Base-by-base conservation (phyloP, 495 filamentous ascomycete genomes). In the Penicillium mononematosum region DNA sequence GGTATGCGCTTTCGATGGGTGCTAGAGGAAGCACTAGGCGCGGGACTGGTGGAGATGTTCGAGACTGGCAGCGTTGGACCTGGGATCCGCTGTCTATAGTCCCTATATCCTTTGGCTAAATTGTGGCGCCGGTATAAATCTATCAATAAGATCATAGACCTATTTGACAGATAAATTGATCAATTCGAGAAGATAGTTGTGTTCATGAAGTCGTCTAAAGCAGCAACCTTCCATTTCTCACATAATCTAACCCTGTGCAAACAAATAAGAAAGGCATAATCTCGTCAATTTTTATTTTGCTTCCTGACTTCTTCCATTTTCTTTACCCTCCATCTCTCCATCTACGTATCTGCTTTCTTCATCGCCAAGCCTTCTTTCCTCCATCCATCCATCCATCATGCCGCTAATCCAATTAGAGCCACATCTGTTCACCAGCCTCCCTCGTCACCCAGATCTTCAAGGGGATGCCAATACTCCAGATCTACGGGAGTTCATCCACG, bases 51-150 rank as follows among this genome's bases (percentile, higher is more conserved):
- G 29, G 91, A 96, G 70, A 70, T 90, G 6, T 95, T 96, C 67
- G 87, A 94, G 63, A 96, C 91, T 14, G 80, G 88, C 27, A 92
- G 85, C 65, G 88, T 95, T 17, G 91, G 91, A 16, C 76, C 82
- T 36, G 91, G 85, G 4, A 79, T 92, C 36, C 79, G 91, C 53
- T 77, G 72, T 56, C 54, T 81, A 51, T 85, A 69, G 75, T 52
- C 22, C 32, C 1, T 9, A n/a, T 49, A 22, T 38, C 19, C 14
- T 34, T 34, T 45, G 29, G 29, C 27, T 36, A 12, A 17, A n/a
- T 7, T 17, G 6, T 39, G 17, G 36, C 16, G 6, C 2, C 5
- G 7, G 3, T 39, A 17, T 17, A 39, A 17, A 8, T 39, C 8
- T 4, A 39, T 39, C 16, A n/a, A 39, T 17, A 17, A 9, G 6